A percentile compares a stretch with the other conserved stretches of the same genome.
phyloP scores from a whole-genome alignment of 2,329 filamentous ascomycete genomes.

The Epichloe festucae region DNA sequence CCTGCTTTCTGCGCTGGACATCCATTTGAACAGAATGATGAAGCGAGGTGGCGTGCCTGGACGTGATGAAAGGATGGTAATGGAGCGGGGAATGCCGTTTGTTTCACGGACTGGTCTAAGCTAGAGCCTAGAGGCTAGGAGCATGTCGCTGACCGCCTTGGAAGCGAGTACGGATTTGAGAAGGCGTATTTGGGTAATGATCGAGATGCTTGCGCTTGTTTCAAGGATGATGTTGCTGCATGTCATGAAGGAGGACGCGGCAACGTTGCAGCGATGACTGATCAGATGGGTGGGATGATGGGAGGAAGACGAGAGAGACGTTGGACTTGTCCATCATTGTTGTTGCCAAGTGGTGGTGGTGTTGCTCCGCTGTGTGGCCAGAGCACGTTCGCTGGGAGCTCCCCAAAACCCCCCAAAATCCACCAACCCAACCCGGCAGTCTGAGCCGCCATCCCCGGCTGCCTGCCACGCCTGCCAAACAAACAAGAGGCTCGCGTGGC shows the following conservation, averaged over 20 bases:
- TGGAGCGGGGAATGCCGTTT: not conserved
- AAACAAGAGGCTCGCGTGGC: no score
- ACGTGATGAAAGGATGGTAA: not conserved
- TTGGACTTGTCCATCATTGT: no score
- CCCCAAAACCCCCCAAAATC: no score
- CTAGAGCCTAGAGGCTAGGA: not conserved
- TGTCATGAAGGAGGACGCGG: not conserved
- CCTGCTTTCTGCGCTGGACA: constrained; percentile 14
- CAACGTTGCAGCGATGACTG: not conserved
- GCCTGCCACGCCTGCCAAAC: no score
- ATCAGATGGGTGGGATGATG: not conserved
- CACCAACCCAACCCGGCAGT: no score
- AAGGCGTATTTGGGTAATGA: not conserved
- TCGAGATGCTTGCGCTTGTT: not conserved
- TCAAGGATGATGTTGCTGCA: not conserved
- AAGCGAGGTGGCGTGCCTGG: constrained; percentile 18
- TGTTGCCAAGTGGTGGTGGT: no score
- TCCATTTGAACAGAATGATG: constrained; percentile 19
- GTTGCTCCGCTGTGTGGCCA: no score
- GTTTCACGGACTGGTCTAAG: not conserved
- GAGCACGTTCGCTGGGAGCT: no score
- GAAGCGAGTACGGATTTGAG: not conserved
- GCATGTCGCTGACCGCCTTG: constrained; percentile 2
- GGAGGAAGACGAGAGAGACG: no score
- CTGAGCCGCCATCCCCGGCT: not conserved